These are phyloP conservation scores for Ensete glaucum DNA, from an alignment of 176 grass and related monocot species.

Conservation along the genomic window DNA sequence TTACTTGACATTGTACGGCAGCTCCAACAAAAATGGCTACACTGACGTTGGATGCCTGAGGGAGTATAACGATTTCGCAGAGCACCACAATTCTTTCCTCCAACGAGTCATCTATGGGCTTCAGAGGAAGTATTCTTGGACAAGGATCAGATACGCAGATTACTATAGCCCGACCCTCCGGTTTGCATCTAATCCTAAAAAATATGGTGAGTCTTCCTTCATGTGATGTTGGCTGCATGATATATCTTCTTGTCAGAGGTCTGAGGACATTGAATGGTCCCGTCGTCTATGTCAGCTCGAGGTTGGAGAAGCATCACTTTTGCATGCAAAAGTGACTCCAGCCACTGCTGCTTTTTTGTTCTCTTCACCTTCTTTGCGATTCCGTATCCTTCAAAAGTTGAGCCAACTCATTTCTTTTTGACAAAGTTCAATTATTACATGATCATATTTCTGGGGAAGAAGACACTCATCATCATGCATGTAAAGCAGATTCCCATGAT, in stretches of 20 bases:
- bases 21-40: constrained; percentile 35
- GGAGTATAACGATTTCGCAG: constrained; percentile 56
- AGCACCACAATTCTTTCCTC: constrained; percentile 66
- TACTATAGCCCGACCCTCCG: constrained; percentile 67
- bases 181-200: constrained; percentile 59
- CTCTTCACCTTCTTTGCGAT: no score
- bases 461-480: no score
- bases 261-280: neutral
- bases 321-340: no score
- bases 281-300: neutral
- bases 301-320: no score
- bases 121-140: constrained; percentile 36
- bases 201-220: constrained; percentile 49
- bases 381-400: no score
- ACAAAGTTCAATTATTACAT: no score
- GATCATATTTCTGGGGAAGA: no score
- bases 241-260: neutral
- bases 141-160: constrained; percentile 79
- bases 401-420: no score
- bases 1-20: constrained; percentile 62
- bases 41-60: constrained; percentile 48
- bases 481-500: no score
- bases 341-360: no score
- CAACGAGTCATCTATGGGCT: constrained; percentile 44
- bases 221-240: neutral